Conservation (phyloP, 2,329 filamentous ascomycete species). For the Colletotrichum godetiae region DNA sequence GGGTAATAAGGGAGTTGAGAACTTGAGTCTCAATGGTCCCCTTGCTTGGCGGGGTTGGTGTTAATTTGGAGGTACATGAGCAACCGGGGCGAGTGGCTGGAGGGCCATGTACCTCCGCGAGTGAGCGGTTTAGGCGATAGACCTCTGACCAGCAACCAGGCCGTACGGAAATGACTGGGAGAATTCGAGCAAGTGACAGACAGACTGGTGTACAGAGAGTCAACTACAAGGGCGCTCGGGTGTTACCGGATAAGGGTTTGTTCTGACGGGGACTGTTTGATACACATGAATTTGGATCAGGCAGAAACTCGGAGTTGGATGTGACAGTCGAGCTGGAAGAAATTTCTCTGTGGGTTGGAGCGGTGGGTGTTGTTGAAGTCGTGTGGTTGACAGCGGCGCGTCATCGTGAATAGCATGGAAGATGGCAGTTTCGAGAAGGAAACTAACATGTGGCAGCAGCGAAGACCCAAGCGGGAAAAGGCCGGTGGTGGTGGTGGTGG, state of each 20-base stretch:
- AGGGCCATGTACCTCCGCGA: not conserved
- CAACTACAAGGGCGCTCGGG: conserved; percentile 30
- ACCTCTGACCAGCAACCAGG: not conserved
- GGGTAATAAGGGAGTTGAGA: not conserved
- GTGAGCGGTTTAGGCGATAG: conserved; percentile 22
- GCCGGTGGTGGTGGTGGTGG: not conserved
- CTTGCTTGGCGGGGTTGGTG: conserved; percentile 12
- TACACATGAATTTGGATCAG: conserved; percentile 35
- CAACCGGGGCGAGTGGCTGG: conserved; percentile 9
- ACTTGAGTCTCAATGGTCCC: not conserved
- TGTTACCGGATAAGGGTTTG: conserved; percentile 37
- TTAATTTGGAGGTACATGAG: not conserved
- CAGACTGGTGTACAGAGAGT: conserved; percentile 20
- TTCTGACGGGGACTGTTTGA: conserved; percentile 37
- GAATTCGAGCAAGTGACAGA: not conserved
- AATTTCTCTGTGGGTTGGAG: not conserved
- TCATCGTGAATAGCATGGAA: conserved; percentile 28
- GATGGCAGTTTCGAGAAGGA: not conserved
- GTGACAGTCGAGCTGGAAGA: not conserved
- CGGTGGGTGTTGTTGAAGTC: not conserved
- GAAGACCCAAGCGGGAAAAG: conserved; percentile 8
- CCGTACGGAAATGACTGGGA: not conserved
- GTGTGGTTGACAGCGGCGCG: conserved; percentile 1
- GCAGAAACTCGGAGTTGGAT: not conserved
- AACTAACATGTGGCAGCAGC: not conserved